Conservation (phyloP, 495 filamentous ascomycete genomes). For the Filosporella fistucella region DNA sequence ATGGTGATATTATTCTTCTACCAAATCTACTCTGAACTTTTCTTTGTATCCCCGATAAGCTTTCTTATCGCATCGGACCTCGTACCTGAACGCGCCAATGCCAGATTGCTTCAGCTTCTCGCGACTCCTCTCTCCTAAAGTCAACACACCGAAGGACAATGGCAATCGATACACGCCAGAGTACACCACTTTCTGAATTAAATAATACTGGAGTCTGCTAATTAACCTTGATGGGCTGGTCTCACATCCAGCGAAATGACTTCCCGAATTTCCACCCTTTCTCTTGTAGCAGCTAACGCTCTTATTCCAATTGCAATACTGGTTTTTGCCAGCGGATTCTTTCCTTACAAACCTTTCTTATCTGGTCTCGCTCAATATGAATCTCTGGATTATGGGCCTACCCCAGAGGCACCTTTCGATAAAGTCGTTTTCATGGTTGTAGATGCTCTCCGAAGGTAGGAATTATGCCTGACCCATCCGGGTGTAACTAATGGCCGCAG, state of each 20-base stretch:
- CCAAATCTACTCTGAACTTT: background rate
- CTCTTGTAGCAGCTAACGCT: constrained; percentile 64
- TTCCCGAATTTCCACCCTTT: constrained; percentile 5
- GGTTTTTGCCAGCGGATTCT: constrained; percentile 88
- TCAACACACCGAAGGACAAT: constrained; percentile 3
- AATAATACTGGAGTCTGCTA: constrained; percentile 2
- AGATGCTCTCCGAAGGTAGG: constrained; percentile 86
- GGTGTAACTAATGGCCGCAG: constrained; percentile 37
- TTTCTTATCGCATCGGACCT: constrained; percentile 14
- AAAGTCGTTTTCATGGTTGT: constrained; percentile 96
- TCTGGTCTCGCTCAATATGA: constrained; percentile 72
- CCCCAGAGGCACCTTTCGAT: constrained; percentile 67
- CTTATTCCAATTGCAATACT: constrained; percentile 74
- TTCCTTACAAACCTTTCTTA: constrained; percentile 93
- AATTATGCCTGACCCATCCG: background rate
- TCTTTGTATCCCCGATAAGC: constrained; percentile 15
- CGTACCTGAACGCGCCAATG: constrained; percentile 13
- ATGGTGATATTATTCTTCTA: background rate
- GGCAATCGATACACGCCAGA: constrained; percentile 2
- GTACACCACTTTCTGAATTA: background rate
- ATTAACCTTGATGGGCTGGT: constrained; percentile 1
- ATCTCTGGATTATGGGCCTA: constrained; percentile 38
- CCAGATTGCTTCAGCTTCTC: constrained; percentile 18
- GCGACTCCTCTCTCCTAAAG: background rate
- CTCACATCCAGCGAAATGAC: constrained; percentile 12